Evolutionary conservation across 2,329 filamentous ascomycete genomes (phyloP), one percentile per base, ranked within the genome.

Genomic region (Microdochium trichocladiopsis): DNA sequence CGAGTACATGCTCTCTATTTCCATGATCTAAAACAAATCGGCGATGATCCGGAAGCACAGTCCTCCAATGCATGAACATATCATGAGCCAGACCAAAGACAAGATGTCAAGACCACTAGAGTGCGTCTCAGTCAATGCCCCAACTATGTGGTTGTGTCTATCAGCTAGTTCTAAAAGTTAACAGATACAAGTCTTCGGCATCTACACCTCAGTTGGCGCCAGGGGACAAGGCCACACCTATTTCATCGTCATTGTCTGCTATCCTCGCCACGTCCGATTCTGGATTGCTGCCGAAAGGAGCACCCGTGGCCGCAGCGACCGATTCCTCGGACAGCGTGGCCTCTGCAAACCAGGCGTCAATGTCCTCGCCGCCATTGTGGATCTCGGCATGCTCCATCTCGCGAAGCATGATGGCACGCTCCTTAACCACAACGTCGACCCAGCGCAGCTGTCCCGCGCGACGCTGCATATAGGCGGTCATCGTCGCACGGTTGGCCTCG

Each of bases 381-480:
- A 75, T 62, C 63, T 79, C 77, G 2, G 69, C 63, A 14, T 57
- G 51, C 60, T 77, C 70, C 60, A 69, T 63, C 25, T 70, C 71
- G 6, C 54, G 62, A 48, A 82, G 62, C 56, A 79, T 59, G 36
- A 62, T 66, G 25, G 58, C 61, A 11, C 77, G 69, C 61, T 79
- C 78, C 5, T 68, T 61, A 4, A 72, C 56, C 3, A 79, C 72
- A 43, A 70, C 67, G 33, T 66, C 63, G 23, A 74, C 61, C 79
- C 79, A 83, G 52, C 63, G 67, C 52, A 67, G 62, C 66, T 82
- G 77, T 0, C 73, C 75, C 6, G 57, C 58, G 48, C 69, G 69
- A 25, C 65, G 67, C 50, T 57, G 64, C 37, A 56, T 54, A 23
- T 70, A 60, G 16, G 69, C 69, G 16, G 57, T 59, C 48, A 64